Conservation (phyloP, 805 yeast species). For the Blastobotrys peoriensis region DNA sequence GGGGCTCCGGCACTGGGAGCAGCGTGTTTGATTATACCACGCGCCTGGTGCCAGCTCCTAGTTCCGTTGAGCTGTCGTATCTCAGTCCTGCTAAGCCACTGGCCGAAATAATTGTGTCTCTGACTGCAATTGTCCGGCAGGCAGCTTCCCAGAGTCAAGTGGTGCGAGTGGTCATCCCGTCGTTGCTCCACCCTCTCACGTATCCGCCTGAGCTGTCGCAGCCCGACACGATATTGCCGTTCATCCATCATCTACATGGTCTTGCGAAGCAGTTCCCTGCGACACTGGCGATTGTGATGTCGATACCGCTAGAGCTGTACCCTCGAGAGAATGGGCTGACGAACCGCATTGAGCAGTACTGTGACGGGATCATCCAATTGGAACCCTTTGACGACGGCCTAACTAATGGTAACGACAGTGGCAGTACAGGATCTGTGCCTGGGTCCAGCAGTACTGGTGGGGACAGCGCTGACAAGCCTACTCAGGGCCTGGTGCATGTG, state of each 20-base stretch:
- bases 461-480: slow-evolving; percentile 9
- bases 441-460: slow-evolving; percentile 4
- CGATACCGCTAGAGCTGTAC: slow-evolving; percentile 61
- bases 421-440: neutral
- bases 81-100: slow-evolving; percentile 37
- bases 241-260: slow-evolving; percentile 53
- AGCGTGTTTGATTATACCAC: slow-evolving; percentile 75
- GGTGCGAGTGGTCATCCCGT: slow-evolving; percentile 66
- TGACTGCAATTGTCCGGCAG: slow-evolving; percentile 11
- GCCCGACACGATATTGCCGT: slow-evolving; percentile 47
- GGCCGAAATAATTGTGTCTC: slow-evolving; percentile 16
- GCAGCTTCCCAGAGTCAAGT: slow-evolving; percentile 33
- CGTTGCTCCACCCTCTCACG: slow-evolving; percentile 71
- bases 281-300: slow-evolving; percentile 45
- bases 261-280: slow-evolving; percentile 42
- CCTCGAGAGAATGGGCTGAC: slow-evolving; percentile 46
- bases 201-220: slow-evolving; percentile 49
- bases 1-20: slow-evolving; percentile 44
- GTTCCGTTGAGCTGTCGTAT: slow-evolving; percentile 52
- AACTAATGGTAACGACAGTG: slow-evolving; percentile 5
- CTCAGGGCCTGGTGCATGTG: slow-evolving; percentile 78
- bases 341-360: slow-evolving; percentile 49
- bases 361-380: slow-evolving; percentile 65
- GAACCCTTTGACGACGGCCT: slow-evolving; percentile 75
- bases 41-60: slow-evolving; percentile 60